phyloP scores from a whole-genome alignment of 2,329 filamentous ascomycete genomes.

The Rutstroemia sp. region DNA sequence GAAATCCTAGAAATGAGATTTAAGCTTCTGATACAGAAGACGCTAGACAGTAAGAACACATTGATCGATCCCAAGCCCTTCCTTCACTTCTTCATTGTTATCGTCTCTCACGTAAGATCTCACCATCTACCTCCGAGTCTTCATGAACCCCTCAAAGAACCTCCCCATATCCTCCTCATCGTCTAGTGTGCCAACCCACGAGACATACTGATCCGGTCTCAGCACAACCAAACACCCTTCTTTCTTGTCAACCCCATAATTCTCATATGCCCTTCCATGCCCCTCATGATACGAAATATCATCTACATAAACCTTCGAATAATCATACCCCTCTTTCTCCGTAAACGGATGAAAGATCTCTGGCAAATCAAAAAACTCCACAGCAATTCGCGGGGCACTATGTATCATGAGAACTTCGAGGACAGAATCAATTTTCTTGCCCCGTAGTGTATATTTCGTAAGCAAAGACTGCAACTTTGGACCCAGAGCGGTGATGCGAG shows the following conservation, averaged over 20 bases:
- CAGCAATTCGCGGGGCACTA: conserved; percentile 39
- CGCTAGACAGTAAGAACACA: no score
- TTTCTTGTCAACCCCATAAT: conserved; percentile 49
- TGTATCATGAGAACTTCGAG: conserved; percentile 59
- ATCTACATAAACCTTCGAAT: conserved; percentile 50
- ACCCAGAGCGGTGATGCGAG: conserved; percentile 41
- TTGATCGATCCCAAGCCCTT: no score
- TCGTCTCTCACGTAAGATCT: no score
- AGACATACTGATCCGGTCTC: conserved; percentile 62
- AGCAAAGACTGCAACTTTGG: conserved; percentile 38
- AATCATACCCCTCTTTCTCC: conserved; percentile 43
- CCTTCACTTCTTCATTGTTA: neutral
- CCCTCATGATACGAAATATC: conserved; percentile 46
- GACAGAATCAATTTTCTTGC: conserved; percentile 36
- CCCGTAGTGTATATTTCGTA: conserved; percentile 34
- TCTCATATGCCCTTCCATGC: conserved; percentile 43
- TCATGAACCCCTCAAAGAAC: conserved; percentile 16
- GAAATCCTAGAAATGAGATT: no score
- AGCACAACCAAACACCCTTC: conserved; percentile 51
- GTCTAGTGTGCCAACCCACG: conserved; percentile 32
- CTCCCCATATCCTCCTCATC: conserved; percentile 15
- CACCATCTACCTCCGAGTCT: neutral
- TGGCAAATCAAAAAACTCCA: conserved; percentile 46
- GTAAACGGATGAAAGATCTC: conserved; percentile 41
- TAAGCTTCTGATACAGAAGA: no score